Base-by-base conservation (phyloP, 352 stramenopile genomes). In the Globisporangium cederbergense region DNA sequence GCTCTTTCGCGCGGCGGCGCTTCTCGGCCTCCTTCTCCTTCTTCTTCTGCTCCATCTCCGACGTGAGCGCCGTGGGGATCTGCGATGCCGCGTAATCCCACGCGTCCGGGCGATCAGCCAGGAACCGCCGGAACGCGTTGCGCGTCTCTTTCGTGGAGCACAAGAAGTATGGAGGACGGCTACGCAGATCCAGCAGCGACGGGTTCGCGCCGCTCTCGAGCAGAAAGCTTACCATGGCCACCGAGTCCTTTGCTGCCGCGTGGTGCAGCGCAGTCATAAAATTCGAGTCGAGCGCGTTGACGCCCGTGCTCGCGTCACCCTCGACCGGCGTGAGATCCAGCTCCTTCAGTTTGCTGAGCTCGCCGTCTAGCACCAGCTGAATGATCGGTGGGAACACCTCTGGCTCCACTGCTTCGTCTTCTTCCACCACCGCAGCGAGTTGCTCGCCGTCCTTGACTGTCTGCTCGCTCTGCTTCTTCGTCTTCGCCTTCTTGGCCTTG, bases 91-190 rank as follows among this genome's bases (percentile, higher is more conserved):
- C 52, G 66, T 94, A 96, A 59, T 95, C 78, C 81, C 84, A 96
- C 47, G 75, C 72, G 40, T 97, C 83, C 11, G 91, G 89, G 43
- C 97, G 69, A 40, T 81, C 75, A 0, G 75, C 86, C 68, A 97
- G 84, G 55, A 90, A 97, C 13, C 85, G 83, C 38, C 95, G 91
- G 74, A 98, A 98, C 22, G 83, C 85, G 67, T 98, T 97, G 45
- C 95, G 86, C 0, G 86, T 71, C 58, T 96, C 93, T 59, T 98
- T 97, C 7, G 83, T 75, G 9, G 58, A 68, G 56, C 93, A 96
- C 6, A 98, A 38, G 53, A 96, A 98, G 66, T 98, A 98, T 4
- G 95, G 83, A 16, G 85, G 76, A 16, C 95, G 82, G 32, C 73
- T 79, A 38, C 86, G 85, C 40, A 89, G 65, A 54, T 98, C 95